phyloP scores from a whole-genome alignment of 225 moss, liverwort and hornwort species.

The Bryum argenteum region DNA sequence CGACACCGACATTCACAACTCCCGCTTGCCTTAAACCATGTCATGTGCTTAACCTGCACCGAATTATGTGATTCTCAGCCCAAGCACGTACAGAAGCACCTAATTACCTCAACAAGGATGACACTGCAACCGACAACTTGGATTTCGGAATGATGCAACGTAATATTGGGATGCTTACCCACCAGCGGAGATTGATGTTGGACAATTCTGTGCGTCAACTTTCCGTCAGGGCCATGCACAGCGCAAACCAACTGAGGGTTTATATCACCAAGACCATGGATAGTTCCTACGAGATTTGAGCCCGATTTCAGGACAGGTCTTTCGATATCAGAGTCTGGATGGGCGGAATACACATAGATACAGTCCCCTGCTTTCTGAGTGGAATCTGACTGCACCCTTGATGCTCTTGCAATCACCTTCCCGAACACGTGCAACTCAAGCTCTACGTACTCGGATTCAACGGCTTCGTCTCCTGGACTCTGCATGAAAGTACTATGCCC shows the following conservation, averaged over 20 bases:
- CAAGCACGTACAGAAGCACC: neutral
- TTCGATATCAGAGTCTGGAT: slow-evolving; percentile 31
- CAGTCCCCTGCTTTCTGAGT: slow-evolving; percentile 51
- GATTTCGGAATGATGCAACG: slow-evolving; percentile 3
- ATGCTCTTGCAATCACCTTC: slow-evolving; percentile 80
- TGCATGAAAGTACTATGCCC: slow-evolving; percentile 29
- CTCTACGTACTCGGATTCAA: slow-evolving; percentile 69
- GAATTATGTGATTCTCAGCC: neutral
- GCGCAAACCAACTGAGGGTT: slow-evolving; percentile 51
- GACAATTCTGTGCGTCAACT: slow-evolving; percentile 79
- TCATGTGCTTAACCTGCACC: slow-evolving; percentile 87
- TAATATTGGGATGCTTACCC: slow-evolving; percentile 57
- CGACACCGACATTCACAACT: slow-evolving; percentile 87
- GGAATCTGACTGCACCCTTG: slow-evolving; percentile 50
- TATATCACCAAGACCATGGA: slow-evolving; percentile 69
- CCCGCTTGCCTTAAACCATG: slow-evolving; percentile 74
- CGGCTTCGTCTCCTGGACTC: slow-evolving; percentile 23
- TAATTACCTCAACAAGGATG: slow-evolving; percentile 7
- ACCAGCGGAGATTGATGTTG: slow-evolving; percentile 92
- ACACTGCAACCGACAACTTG: slow-evolving; percentile 14
- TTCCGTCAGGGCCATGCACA: slow-evolving; percentile 76
- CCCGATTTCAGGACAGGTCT: slow-evolving; percentile 31
- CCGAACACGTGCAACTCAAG: slow-evolving; percentile 90
- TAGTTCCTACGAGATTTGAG: slow-evolving; percentile 70
- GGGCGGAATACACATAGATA: slow-evolving; percentile 68